Base-by-base conservation (phyloP, 2,329 filamentous ascomycete species). In the Rhexocercosporidium sp. region DNA sequence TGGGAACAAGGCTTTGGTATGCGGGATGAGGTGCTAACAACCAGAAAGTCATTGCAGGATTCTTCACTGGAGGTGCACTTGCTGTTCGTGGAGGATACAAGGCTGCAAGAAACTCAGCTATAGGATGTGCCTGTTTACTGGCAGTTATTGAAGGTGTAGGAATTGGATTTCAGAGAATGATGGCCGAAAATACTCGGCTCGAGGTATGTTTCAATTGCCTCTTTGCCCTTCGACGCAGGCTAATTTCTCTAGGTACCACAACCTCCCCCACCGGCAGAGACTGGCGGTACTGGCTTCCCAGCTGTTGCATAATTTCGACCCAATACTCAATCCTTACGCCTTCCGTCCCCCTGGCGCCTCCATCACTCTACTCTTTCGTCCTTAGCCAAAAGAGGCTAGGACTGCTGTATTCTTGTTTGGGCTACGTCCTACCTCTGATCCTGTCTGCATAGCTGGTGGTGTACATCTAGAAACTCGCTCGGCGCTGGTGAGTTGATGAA, bases 101-200 rank as follows among this genome's bases (percentile, higher is more conserved):
- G 84, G 93, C 95, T 25, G 94, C 96, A 71, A 87, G 96, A 75
- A 98, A 98, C 81, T 94, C 93, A 68, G 96, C 96, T 70, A 98
- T 99, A 76, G 96, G 95, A 74, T 98, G 96, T 80, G 96, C 93
- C 29, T 92, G 97, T 72, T 87, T 99, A 76, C 85, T 99, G 54
- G 96, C 93, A 60, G 95, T 99, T 72, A 98, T 99, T 71, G 95
- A 99, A 81, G 95, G 96, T 75, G 96, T 98, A 64, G 95, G 95
- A 75, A 98, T 99, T 77, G 94, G 92, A 9, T 95, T 97, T 83
- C 92, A 94, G 80, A 90, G 94, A 80, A 94, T 97, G 91, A 92
- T 97, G 87, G 92, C 94, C 41, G 92, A 94, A 71, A 91, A 90
- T 79, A 97, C 93, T 71, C 91, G 91, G 82, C 83, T 97, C 74